Evolutionary conservation across 495 filamentous ascomycete species (phyloP).

Genomic region (Tricharina praecox): DNA sequence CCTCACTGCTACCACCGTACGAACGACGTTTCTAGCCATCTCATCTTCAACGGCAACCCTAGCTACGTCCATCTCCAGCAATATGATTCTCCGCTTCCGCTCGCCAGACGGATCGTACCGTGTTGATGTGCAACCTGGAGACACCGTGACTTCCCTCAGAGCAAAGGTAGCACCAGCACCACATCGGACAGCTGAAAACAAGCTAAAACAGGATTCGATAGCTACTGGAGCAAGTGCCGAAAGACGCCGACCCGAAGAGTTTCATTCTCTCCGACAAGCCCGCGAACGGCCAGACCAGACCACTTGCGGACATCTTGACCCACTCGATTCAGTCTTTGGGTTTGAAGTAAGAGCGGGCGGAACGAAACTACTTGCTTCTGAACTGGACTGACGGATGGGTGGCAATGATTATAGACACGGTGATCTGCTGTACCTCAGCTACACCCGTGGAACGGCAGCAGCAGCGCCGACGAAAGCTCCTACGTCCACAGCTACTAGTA

Average conservation of each 20-base stretch:
- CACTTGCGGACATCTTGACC: slow-evolving; percentile 46
- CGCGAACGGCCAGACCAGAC: slow-evolving; percentile 53
- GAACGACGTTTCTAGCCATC: too few species aligned
- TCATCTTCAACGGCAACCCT: too few species aligned
- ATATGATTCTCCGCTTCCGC: slow-evolving; percentile 52
- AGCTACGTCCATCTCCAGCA: background rate
- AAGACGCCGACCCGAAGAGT: slow-evolving; percentile 53
- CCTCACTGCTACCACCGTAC: too few species aligned
- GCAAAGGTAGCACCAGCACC: slow-evolving; percentile 29
- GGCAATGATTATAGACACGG: slow-evolving; percentile 70
- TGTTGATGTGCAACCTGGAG: slow-evolving; percentile 42
- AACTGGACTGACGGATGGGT: background rate
- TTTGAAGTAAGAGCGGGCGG: slow-evolving; percentile 37
- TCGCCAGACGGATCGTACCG: slow-evolving; percentile 56
- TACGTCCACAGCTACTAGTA: slow-evolving; percentile 21
- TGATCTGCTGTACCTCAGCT: slow-evolving; percentile 74
- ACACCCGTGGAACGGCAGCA: slow-evolving; percentile 36
- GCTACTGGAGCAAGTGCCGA: slow-evolving; percentile 48
- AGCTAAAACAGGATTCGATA: slow-evolving; percentile 15
- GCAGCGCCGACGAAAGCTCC: slow-evolving; percentile 19
- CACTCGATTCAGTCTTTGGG: slow-evolving; percentile 54
- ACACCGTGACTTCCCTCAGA: slow-evolving; percentile 37
- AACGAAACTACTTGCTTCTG: too few species aligned
- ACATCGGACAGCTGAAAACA: background rate
- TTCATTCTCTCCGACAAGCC: slow-evolving; percentile 69